A percentile compares a stretch with the other conserved stretches of the same genome.
Conservation (phyloP, 2,329 filamentous ascomycete genomes). For the Aspergillus felis region DNA sequence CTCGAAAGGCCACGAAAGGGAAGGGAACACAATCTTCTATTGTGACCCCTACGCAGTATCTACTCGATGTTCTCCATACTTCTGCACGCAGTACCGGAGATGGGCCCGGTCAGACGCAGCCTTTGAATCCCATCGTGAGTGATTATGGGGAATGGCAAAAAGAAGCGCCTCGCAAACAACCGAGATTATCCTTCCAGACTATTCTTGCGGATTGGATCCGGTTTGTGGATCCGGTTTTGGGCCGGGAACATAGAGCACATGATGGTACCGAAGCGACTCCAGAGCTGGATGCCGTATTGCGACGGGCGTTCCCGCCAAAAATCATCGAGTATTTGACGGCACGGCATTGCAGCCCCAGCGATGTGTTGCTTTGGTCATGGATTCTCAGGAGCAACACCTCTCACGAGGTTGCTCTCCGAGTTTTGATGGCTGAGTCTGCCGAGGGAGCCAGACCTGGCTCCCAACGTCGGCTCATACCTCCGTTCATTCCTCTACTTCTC, state of each 20-base stretch:
- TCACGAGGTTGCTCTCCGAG: slow-evolving; percentile 34
- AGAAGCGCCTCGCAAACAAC: slow-evolving; percentile 8
- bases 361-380: slow-evolving; percentile 47
- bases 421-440: slow-evolving; percentile 30
- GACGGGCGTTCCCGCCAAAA: slow-evolving; percentile 29
- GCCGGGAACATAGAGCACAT: neutral
- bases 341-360: slow-evolving; percentile 32
- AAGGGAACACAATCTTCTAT: neutral
- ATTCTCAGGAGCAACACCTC: slow-evolving; percentile 37
- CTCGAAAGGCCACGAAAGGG: neutral
- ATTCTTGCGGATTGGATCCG: slow-evolving; percentile 39
- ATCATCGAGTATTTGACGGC: slow-evolving; percentile 26
- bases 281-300: slow-evolving; percentile 25
- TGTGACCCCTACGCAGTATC: slow-evolving; percentile 29
- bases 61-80: slow-evolving; percentile 26
- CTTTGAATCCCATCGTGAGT: neutral
- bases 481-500: slow-evolving; percentile 47
- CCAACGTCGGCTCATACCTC: slow-evolving; percentile 29
- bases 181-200: slow-evolving; percentile 26
- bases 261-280: neutral
- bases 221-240: slow-evolving; percentile 29
- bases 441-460: slow-evolving; percentile 4
- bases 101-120: slow-evolving; percentile 5
- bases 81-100: slow-evolving; percentile 12
- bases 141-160: neutral